These are phyloP conservation scores for Fusarium continuum DNA, from an alignment of 2,329 filamentous ascomycete genomes.

Conservation along the genomic window DNA sequence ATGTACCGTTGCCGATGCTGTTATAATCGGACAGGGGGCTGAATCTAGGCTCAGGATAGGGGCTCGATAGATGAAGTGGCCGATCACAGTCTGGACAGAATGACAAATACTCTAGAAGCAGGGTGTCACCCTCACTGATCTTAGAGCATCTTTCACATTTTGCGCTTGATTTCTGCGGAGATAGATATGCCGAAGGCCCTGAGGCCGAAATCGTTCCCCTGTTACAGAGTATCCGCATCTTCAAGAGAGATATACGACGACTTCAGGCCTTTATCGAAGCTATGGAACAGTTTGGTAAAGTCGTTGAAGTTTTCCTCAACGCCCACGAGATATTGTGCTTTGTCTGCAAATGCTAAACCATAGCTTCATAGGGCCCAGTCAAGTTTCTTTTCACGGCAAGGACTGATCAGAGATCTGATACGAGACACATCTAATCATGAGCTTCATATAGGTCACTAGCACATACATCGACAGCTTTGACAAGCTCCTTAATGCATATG, in stretches of 20 bases:
- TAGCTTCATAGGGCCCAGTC: slow-evolving; percentile 8
- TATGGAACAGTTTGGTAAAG: slow-evolving; percentile 4
- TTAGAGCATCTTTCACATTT: slow-evolving; percentile 10
- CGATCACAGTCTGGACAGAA: slow-evolving; percentile 9
- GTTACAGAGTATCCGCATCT: slow-evolving; percentile 17
- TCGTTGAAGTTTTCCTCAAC: slow-evolving; percentile 10
- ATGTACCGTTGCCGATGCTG: neutral
- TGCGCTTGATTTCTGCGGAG: neutral
- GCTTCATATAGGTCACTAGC: neutral
- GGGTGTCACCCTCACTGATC: neutral
- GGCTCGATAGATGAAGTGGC: neutral
- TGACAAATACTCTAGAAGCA: neutral
- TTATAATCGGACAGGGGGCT: neutral
- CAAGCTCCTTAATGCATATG: slow-evolving; percentile 9
- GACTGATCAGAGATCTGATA: neutral
- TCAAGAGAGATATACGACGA: neutral
- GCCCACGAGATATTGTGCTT: slow-evolving; percentile 1
- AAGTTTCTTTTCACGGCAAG: slow-evolving; percentile 11
- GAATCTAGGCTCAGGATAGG: neutral
- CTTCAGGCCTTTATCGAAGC: slow-evolving; percentile 7
- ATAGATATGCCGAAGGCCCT: neutral
- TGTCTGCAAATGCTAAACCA: neutral
- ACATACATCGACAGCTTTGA: neutral
- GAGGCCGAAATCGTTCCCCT: neutral
- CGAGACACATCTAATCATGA: neutral